Percentiles rank a stretch among this genome's conserved stretches.
phyloP scores from a whole-genome alignment of 129 eudicot genomes.

The Chrysanthemum makinoi region DNA sequence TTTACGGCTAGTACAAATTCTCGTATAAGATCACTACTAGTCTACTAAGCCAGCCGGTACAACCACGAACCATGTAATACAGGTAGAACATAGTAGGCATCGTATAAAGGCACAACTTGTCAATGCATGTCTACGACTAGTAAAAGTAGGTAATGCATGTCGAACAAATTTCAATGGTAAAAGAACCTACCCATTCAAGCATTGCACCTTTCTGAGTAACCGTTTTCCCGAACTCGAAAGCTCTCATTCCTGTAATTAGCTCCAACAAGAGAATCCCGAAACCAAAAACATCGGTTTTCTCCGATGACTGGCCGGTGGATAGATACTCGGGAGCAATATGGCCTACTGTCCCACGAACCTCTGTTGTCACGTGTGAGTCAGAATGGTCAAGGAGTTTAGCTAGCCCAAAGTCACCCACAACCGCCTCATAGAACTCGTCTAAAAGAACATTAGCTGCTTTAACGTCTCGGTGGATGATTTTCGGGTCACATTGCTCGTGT shows the following conservation, averaged over 20 bases:
- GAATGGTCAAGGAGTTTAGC: slow-evolving; percentile 93
- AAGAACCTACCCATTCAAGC: slow-evolving; percentile 83
- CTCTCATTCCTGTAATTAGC: slow-evolving; percentile 76
- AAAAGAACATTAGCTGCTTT: slow-evolving; percentile 89
- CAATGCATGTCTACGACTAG: not conserved
- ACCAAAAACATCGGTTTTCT: slow-evolving; percentile 93
- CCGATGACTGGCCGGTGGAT: slow-evolving; percentile 97
- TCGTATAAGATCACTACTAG: too few relatives aligned
- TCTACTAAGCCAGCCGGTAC: slow-evolving; percentile 1
- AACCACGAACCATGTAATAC: not conserved
- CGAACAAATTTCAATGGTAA: not conserved
- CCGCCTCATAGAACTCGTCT: slow-evolving; percentile 75
- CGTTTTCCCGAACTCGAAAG: slow-evolving; percentile 69
- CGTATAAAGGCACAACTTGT: not conserved
- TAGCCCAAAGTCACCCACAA: slow-evolving; percentile 98
- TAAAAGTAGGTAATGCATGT: not conserved
- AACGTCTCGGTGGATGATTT: slow-evolving; percentile 90
- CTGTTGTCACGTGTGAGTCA: slow-evolving; percentile 91
- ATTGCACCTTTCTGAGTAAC: slow-evolving; percentile 80
- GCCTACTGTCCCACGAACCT: slow-evolving; percentile 95
- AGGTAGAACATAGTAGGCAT: not conserved
- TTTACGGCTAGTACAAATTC: not conserved
- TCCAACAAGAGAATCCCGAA: slow-evolving; percentile 78
- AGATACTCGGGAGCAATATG: slow-evolving; percentile 98
- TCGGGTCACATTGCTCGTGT: slow-evolving; percentile 98